phyloP scores from a whole-genome alignment of 371 early-diverging fungal species.

The Batkoa obscura region DNA sequence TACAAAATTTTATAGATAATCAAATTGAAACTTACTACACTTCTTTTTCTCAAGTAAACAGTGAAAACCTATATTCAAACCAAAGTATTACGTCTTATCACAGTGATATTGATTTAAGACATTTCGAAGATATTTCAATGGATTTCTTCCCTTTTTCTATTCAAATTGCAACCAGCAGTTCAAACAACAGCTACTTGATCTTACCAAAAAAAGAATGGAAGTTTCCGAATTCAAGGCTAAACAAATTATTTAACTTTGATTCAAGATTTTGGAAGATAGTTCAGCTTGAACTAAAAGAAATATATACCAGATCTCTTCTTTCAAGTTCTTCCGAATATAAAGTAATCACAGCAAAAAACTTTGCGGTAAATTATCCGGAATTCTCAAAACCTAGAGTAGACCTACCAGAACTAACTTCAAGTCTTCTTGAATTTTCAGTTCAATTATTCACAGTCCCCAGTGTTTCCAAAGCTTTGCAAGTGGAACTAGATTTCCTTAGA shows the following conservation, averaged over 20 bases:
- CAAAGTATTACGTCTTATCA: too few relatives aligned
- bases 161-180: too few relatives aligned
- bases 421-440: conserved; percentile 46
- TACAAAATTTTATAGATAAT: too few relatives aligned
- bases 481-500: conserved; percentile 21
- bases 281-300: not conserved
- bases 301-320: not conserved
- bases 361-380: conserved; percentile 58
- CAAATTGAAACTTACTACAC: too few relatives aligned
- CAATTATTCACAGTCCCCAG: conserved; percentile 88
- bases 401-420: not conserved
- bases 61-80: too few relatives aligned
- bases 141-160: not conserved
- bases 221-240: not conserved
- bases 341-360: conserved; percentile 27
- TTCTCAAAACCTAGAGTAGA: conserved; percentile 19
- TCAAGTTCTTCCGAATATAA: not conserved
- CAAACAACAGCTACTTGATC: too few relatives aligned
- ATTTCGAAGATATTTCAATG: too few relatives aligned
- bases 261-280: not conserved
- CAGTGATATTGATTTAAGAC: too few relatives aligned
- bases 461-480: conserved; percentile 58
- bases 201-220: not conserved
- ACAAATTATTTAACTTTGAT: not conserved
- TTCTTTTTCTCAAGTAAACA: too few relatives aligned